Evolutionary conservation across 805 yeast genomes (phyloP), one percentile per base, ranked within the genome.

Genomic region (Monosporozyma servazzii): DNA sequence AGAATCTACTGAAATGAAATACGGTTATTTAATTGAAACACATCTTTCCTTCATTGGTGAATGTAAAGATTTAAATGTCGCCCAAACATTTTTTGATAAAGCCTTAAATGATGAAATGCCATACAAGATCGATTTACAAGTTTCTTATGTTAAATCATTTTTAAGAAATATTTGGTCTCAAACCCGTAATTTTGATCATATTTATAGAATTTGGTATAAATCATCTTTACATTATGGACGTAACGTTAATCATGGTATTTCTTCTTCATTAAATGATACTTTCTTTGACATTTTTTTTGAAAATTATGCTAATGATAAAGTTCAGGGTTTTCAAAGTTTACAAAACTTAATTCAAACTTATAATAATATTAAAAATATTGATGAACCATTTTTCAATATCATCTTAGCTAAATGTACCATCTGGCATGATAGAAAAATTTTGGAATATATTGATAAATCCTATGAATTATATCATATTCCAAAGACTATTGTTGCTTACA

Each of bases 331-430:
- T 58, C 63, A 62, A 48, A 74, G 77, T 57, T 75, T 88, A 58
- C 78, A 78, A 61, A 73, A 76, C 47, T 64, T 85, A 49, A 79
- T 86, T 53, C 65, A 74, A 17, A 71, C 74, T 33, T 84, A 84
- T 63, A 74, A 80, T 48, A 73, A 73, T 46, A 71, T 80, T 54
- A 80, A 79, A 60, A 72, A 77, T 21, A 75, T 84, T 51, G 91
- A 86, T 65, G 91, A 86, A 65, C 83, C 87, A n/a, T 86, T 88
- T 61, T 77, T 88, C 66, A 88, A 87, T 66, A 86, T 86, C 43
- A 73, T 86, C 50, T 73, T 87, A 52, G 78, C 87, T 41, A 82
- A 81, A 48, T 76, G 80, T 56, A 78, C 79, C 31, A 69, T 73
- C 54, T 86, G 95, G 95, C 76, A 76, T 50, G 83, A 82, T 62